These are phyloP conservation scores for Tothia fuscella DNA, from an alignment of 2,329 filamentous ascomycete species.

Conservation along the genomic window DNA sequence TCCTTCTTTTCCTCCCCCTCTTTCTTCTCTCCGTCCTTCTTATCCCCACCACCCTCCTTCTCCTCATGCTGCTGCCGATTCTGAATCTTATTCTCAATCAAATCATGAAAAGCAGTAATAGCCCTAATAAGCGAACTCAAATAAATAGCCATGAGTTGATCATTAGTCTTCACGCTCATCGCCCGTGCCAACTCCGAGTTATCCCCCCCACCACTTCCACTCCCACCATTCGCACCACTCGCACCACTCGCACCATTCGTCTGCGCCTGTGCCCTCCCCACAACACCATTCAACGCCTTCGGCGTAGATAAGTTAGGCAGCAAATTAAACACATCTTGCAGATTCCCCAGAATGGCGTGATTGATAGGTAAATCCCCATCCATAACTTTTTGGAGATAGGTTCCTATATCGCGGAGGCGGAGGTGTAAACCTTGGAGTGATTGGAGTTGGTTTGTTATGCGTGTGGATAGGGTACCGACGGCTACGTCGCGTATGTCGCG, in stretches of 20 bases:
- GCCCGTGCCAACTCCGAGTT: constrained; percentile 85
- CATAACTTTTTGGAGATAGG: constrained; percentile 91
- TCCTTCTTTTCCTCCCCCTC: constrained; percentile 32
- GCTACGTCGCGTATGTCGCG: constrained; percentile 97
- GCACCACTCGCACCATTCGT: constrained; percentile 38
- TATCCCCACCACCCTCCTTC: constrained; percentile 66
- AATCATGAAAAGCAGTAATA: constrained; percentile 96
- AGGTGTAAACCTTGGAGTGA: constrained; percentile 93
- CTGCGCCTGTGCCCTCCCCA: constrained; percentile 37
- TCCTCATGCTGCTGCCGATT: constrained; percentile 96
- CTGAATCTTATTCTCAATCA: constrained; percentile 99
- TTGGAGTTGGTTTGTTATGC: constrained; percentile 94
- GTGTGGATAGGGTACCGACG: constrained; percentile 88
- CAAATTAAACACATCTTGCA: constrained; percentile 99
- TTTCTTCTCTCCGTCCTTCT: constrained; percentile 55
- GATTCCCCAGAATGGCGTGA: constrained; percentile 90
- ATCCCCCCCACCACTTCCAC: constrained; percentile 30
- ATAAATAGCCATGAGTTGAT: constrained; percentile 98
- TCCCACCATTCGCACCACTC: too few relatives aligned
- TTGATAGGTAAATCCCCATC: constrained; percentile 89
- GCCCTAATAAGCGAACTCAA: constrained; percentile 91
- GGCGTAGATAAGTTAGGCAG: constrained; percentile 90
- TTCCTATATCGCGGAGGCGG: constrained; percentile 85
- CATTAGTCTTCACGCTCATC: constrained; percentile 98
- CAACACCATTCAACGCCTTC: constrained; percentile 42